phyloP scores from a whole-genome alignment of 768 basidiomycete genomes.

The Guyanaporus albipodus region DNA sequence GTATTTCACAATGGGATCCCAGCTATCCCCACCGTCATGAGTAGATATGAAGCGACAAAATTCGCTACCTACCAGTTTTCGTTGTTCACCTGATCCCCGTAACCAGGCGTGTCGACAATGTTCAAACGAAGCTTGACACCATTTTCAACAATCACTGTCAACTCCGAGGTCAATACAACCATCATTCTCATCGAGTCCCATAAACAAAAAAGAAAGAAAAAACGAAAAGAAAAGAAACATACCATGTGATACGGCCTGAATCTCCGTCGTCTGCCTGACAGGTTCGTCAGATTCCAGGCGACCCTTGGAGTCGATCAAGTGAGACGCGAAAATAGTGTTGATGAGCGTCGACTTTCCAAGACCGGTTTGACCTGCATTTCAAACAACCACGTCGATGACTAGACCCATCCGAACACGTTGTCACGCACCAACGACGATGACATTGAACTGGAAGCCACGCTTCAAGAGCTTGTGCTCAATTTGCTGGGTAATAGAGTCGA shows the following conservation, averaged over 20 bases:
- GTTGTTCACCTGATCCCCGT: constrained; percentile 98
- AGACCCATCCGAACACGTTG: neutral
- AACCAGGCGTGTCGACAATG: constrained; percentile 98
- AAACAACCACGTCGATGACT: neutral
- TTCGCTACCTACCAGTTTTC: constrained; percentile 77
- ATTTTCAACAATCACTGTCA: constrained; percentile 89
- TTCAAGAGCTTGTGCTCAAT: constrained; percentile 99
- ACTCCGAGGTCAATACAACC: constrained; percentile 10
- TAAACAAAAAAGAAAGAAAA: no score
- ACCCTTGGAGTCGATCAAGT: constrained; percentile 97
- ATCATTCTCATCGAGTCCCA: no score
- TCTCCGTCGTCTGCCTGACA: constrained; percentile 94
- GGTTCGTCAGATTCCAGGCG: constrained; percentile 84
- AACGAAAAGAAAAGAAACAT: constrained; percentile 31
- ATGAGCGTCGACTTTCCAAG: constrained; percentile 98
- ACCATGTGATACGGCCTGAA: constrained; percentile 94
- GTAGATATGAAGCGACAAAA: neutral
- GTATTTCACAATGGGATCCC: constrained; percentile 99
- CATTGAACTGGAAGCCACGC: constrained; percentile 99
- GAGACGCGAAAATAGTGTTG: constrained; percentile 98
- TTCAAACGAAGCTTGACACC: constrained; percentile 92
- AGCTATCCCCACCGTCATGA: constrained; percentile 49
- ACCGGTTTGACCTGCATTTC: constrained; percentile 81
- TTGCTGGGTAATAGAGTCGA: constrained; percentile 95
- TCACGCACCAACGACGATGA: constrained; percentile 88